Conservation (phyloP, 2,329 filamentous ascomycete species). For the Exophiala dermatitidis region DNA sequence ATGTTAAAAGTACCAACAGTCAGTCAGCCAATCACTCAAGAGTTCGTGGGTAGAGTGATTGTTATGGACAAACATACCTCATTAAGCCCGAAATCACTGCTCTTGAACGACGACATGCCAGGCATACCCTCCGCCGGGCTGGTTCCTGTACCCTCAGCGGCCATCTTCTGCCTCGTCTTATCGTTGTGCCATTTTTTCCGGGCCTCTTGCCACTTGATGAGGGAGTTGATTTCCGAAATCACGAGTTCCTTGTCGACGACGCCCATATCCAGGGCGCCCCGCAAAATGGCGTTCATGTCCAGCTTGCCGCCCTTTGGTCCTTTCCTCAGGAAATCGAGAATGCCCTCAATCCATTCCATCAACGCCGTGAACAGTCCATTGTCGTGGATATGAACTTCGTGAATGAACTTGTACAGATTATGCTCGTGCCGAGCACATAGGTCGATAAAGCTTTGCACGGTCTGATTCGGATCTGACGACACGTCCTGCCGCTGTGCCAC, state of each 20-base stretch:
- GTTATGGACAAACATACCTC: slow-evolving; percentile 45
- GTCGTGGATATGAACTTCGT: slow-evolving; percentile 94
- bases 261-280: slow-evolving; percentile 63
- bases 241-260: slow-evolving; percentile 64
- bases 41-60: not conserved
- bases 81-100: slow-evolving; percentile 83
- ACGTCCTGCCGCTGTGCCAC: slow-evolving; percentile 67
- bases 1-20: not conserved
- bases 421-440: slow-evolving; percentile 90
- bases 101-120: slow-evolving; percentile 57
- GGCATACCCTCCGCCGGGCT: slow-evolving; percentile 46
- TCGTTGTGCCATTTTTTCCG: slow-evolving; percentile 97
- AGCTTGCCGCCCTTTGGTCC: slow-evolving; percentile 79
- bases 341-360: slow-evolving; percentile 95
- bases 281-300: slow-evolving; percentile 90
- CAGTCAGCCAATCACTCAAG: not conserved
- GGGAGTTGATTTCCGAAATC: slow-evolving; percentile 69
- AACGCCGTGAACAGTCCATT: slow-evolving; percentile 92
- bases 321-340: slow-evolving; percentile 83
- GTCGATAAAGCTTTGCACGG: slow-evolving; percentile 95
- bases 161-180: slow-evolving; percentile 99
- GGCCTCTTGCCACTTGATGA: slow-evolving; percentile 91
- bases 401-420: slow-evolving; percentile 98
- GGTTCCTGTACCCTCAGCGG: slow-evolving; percentile 63
- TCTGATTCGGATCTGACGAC: slow-evolving; percentile 93